These are phyloP conservation scores for Nidularia sp. DNA, from an alignment of 768 basidiomycete genomes.

Conservation along the genomic window DNA sequence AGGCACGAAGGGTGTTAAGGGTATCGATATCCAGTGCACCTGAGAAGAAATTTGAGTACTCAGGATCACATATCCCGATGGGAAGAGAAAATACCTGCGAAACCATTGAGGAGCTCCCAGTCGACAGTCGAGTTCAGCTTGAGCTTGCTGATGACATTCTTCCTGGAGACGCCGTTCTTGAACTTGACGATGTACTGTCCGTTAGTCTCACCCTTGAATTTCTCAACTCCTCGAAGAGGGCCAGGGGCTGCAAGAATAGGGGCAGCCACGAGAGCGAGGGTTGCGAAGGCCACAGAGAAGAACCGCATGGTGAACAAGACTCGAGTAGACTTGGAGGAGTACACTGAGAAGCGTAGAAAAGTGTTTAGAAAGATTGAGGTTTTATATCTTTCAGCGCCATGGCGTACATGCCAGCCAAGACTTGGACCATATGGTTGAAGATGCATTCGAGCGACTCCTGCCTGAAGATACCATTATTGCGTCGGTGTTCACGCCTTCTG, in stretches of 20 bases:
- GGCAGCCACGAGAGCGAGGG: slow-evolving; percentile 6
- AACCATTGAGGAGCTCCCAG: slow-evolving; percentile 24
- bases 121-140: slow-evolving; percentile 6
- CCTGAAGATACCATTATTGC: no score
- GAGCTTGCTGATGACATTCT: slow-evolving; percentile 8
- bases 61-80: neutral
- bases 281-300: slow-evolving; percentile 4
- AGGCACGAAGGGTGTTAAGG: slow-evolving; percentile 8
- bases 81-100: slow-evolving; percentile 15
- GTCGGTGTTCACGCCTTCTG: no score
- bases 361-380: no score
- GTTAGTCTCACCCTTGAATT: slow-evolving; percentile 14
- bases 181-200: slow-evolving; percentile 25
- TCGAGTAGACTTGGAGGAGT: neutral
- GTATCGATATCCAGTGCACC: slow-evolving; percentile 4
- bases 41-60: neutral
- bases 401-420: neutral
- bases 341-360: neutral
- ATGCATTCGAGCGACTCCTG: no score
- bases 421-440: neutral
- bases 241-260: slow-evolving; percentile 12
- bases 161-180: slow-evolving; percentile 18
- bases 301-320: slow-evolving; percentile 4
- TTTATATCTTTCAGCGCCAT: neutral
- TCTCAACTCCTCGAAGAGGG: slow-evolving; percentile 14